Evolutionary conservation across 2,329 filamentous ascomycete species (phyloP), one percentile per base, ranked within the genome.

Genomic region (Nemania sp.): DNA sequence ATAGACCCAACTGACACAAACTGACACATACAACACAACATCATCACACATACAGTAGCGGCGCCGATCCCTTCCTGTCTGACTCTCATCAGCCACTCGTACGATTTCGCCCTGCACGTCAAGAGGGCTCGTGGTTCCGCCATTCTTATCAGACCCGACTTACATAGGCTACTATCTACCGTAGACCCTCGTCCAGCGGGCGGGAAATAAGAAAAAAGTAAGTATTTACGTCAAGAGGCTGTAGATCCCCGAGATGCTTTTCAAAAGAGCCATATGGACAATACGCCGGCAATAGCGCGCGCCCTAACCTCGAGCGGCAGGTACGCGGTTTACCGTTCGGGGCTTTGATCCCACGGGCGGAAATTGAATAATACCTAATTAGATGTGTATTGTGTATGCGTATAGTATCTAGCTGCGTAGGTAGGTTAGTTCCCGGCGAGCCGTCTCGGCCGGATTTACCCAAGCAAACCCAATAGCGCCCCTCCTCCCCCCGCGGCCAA

Each of bases 21-120:
- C n/a, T n/a, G n/a, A n/a, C n/a, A n/a, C n/a, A n/a, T n/a, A n/a
- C n/a, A n/a, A n/a, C 8, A 32, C 38, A n/a, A 45, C 41, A 45
- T 45, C 41, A 45, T 45, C 41, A n/a, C 41, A 15, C 41, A 15
- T 45, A 45, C 41, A 45, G 41, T 45, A 45, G 41, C 41, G 41
- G 3, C 7, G 41, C 41, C 15, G 41, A 45, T 45, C 41, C 41
- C 41, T 45, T 45, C 41, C 41, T 45, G 11, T 45, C 41, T n/a
- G 41, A 45, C 11, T 15, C 15, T 45, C 41, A n/a, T 45, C 41
- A 45, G 18, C 41, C 15, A 13, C 41, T 45, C 41, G 41, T 45
- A 45, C 41, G 41, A 45, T 45, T 5, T 5, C n/a, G 41, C 41
- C 5, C 41, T 45, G 41, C 41, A 45, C 41, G 41, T 45, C 18